Conservation (phyloP, 2,329 filamentous ascomycete species). For the Cercospora zeina region DNA sequence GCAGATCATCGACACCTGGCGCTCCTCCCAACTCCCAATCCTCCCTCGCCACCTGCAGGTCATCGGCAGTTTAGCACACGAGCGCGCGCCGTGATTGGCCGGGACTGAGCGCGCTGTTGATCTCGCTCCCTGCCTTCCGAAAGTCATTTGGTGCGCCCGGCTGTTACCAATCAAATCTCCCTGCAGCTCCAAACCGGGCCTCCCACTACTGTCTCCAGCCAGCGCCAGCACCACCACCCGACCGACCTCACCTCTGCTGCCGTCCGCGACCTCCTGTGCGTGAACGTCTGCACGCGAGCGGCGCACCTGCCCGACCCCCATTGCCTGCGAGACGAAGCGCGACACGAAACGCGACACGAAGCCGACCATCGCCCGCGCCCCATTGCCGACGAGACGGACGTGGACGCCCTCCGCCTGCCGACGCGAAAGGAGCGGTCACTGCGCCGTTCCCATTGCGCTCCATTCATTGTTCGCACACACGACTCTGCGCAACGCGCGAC, state of each 20-base stretch:
- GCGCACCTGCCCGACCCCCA: not conserved
- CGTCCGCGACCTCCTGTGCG: constrained; percentile 9
- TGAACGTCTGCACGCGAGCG: constrained; percentile 3
- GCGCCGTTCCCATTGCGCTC: constrained; percentile 11
- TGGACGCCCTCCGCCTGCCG: constrained; percentile 6
- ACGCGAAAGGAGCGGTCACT: constrained; percentile 10
- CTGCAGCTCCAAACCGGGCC: constrained; percentile 11
- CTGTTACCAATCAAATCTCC: constrained; percentile 30
- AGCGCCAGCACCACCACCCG: constrained; percentile 1
- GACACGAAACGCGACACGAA: not conserved
- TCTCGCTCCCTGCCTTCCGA: constrained; percentile 23
- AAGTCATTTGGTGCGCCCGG: constrained; percentile 24
- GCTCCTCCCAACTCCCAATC: not conserved
- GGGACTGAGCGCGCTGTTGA: constrained; percentile 20
- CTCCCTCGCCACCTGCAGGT: constrained; percentile 15
- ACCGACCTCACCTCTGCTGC: constrained; percentile 12
- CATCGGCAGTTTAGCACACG: constrained; percentile 19
- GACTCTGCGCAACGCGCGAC: not conserved
- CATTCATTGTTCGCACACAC: not conserved
- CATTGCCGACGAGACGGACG: not conserved
- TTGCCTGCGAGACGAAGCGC: constrained; percentile 2
- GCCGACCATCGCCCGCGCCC: not conserved
- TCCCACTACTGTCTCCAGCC: constrained; percentile 1
- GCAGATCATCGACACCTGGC: constrained; percentile 1
- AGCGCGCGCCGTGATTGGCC: constrained; percentile 16